Evolutionary conservation across 2,329 filamentous ascomycete genomes (phyloP).

Genomic region (Leptosphaerulina australis): DNA sequence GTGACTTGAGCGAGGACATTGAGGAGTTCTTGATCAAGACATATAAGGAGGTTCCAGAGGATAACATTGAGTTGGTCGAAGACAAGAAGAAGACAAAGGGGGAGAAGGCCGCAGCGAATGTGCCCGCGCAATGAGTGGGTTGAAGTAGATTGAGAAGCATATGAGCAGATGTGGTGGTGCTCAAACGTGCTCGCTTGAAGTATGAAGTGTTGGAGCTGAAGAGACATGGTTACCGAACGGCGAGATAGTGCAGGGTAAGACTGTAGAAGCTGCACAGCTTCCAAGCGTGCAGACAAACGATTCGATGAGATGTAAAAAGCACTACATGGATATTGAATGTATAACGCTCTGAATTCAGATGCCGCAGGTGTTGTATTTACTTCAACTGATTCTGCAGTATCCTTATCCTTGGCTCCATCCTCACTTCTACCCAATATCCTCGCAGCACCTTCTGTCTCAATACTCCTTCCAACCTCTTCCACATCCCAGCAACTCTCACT

Average conservation of each 20-base stretch:
- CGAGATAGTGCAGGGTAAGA: too few relatives aligned
- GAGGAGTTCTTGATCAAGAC: constrained; percentile 88
- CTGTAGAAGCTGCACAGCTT: too few relatives aligned
- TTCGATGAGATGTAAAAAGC: too few relatives aligned
- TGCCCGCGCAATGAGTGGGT: constrained; percentile 12
- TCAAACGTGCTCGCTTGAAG: too few relatives aligned
- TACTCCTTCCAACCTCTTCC: constrained; percentile 42
- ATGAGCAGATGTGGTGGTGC: too few relatives aligned
- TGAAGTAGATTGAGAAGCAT: not conserved
- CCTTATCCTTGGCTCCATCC: constrained; percentile 60
- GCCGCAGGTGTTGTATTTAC: too few relatives aligned
- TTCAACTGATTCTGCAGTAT: constrained; percentile 52
- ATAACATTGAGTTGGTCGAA: constrained; percentile 93
- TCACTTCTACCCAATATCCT: constrained; percentile 63
- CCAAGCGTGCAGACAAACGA: too few relatives aligned
- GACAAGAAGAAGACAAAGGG: constrained; percentile 88
- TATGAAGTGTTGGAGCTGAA: not conserved
- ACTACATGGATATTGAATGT: too few relatives aligned
- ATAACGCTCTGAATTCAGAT: too few relatives aligned
- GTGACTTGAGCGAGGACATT: constrained; percentile 93
- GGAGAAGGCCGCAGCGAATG: constrained; percentile 17
- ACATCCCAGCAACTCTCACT: constrained; percentile 26
- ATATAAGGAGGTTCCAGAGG: constrained; percentile 88
- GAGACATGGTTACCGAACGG: too few relatives aligned
- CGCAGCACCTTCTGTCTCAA: constrained; percentile 47